These are phyloP conservation scores for Suillus occidentalis DNA, from an alignment of 768 basidiomycete species.

Conservation along the genomic window DNA sequence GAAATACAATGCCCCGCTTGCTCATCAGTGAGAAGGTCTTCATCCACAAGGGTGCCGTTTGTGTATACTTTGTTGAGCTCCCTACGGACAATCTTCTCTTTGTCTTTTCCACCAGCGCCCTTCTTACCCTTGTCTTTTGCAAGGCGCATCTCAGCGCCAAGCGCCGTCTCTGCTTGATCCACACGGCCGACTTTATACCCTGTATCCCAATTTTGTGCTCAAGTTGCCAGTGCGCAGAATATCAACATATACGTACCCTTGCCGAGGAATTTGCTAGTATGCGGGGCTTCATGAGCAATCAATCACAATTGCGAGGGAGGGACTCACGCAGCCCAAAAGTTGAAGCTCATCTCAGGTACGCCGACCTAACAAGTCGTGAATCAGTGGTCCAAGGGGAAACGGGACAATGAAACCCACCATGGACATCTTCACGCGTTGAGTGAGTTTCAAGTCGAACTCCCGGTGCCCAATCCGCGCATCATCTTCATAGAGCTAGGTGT, in stretches of 20 bases:
- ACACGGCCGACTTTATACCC: slow-evolving; percentile 96
- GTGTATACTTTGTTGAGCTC: slow-evolving; percentile 97
- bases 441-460: slow-evolving; percentile 93
- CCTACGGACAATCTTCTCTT: slow-evolving; percentile 88
- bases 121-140: slow-evolving; percentile 55
- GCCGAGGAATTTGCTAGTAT: slow-evolving; percentile 72
- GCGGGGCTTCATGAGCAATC: slow-evolving; percentile 2
- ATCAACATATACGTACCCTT: slow-evolving; percentile 49
- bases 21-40: slow-evolving; percentile 84
- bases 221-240: neutral
- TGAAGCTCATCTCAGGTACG: slow-evolving; percentile 92
- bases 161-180: slow-evolving; percentile 94
- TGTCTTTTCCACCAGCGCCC: slow-evolving; percentile 49
- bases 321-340: slow-evolving; percentile 86
- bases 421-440: slow-evolving; percentile 94
- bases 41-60: slow-evolving; percentile 93
- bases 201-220: slow-evolving; percentile 21
- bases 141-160: slow-evolving; percentile 94
- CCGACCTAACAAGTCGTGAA: slow-evolving; percentile 60
- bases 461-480: slow-evolving; percentile 92
- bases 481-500: slow-evolving; percentile 78
- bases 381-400: neutral
- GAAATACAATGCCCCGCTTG: slow-evolving; percentile 95
- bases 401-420: slow-evolving; percentile 61
- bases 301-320: slow-evolving; percentile 4